Evolutionary conservation across 495 filamentous ascomycete species (phyloP), one percentile per base, ranked within the genome.

Genomic region (Podospora australis): DNA sequence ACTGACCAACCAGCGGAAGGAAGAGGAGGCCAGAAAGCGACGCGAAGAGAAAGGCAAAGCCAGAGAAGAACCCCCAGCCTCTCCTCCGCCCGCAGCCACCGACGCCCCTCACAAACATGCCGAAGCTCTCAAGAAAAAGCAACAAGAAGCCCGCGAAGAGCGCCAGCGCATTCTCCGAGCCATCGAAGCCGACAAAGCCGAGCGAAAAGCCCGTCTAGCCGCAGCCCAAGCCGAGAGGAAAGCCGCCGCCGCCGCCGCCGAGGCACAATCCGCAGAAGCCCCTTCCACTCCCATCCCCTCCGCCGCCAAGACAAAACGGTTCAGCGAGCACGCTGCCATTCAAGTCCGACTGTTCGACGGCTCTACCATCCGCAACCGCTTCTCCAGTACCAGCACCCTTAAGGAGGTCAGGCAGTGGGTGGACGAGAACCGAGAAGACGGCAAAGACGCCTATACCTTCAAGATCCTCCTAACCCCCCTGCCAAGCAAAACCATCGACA

Each of bases 341-440:
- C 90, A 92, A 56, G 79, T 96, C 32, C 81, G 91, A 1, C 70
- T 96, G 0, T 84, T 95, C 32, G 88, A 96, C 59, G 91, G 91
- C 10, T 79, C 79, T 24, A 88, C 79, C 11, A 78, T 96, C 39
- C 81, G 87, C 24, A 72, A 71, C 21, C 81, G 75, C 17, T 96
- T 97, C 61, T 67, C 76, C 0, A 76, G 80, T 38, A 70, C 69
- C 1, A 71, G 78, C 9, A 86, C 78, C 11, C 74, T 96, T n/a
- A 67, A 57, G 5, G 78, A 86, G 30, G 86, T 97, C 2, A 77
- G 91, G 3, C 55, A 73, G 4, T 96, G 88, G 87, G 72, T 97
- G 9, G 87, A 92, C 45, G 61, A 67, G 21, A 61, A 61, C 8
- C 60, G 63, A 3, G 49, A 46, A 0, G 78, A 63, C 62, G 64